phyloP scores from a whole-genome alignment of 495 filamentous ascomycete genomes.

The Lophium mytilinum region DNA sequence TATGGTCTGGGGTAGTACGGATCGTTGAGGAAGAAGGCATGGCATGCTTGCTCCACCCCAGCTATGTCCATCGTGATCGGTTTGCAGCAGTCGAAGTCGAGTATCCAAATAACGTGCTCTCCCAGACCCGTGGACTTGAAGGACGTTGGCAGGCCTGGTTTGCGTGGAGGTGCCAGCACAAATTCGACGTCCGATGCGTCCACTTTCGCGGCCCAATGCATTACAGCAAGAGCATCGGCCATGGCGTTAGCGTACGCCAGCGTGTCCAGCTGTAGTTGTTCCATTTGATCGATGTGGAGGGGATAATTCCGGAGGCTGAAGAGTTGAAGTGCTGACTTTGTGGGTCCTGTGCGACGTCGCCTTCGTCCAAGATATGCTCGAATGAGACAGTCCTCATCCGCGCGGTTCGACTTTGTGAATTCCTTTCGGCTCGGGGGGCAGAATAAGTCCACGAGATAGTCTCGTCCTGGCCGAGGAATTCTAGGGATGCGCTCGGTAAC shows the following conservation, averaged over 20 bases:
- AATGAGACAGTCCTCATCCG: slow-evolving; percentile 23
- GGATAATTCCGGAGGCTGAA: slow-evolving; percentile 25
- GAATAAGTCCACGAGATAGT: slow-evolving; percentile 18
- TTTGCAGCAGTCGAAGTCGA: slow-evolving; percentile 27
- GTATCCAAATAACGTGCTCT: slow-evolving; percentile 24
- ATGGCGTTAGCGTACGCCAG: slow-evolving; percentile 9
- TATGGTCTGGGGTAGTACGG: slow-evolving; percentile 24
- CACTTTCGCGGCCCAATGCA: slow-evolving; percentile 24
- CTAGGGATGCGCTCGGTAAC: slow-evolving; percentile 19
- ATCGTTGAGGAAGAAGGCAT: slow-evolving; percentile 26
- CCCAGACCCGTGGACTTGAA: slow-evolving; percentile 7
- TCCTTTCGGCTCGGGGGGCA: slow-evolving; percentile 5
- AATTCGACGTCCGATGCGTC: slow-evolving; percentile 31
- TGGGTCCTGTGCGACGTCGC: slow-evolving; percentile 1
- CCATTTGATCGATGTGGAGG: slow-evolving; percentile 23
- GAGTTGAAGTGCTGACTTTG: slow-evolving; percentile 9
- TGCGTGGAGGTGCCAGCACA: slow-evolving; percentile 22
- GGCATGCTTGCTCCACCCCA: slow-evolving; percentile 18
- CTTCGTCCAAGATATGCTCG: slow-evolving; percentile 24
- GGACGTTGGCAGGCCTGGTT: background rate
- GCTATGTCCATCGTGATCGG: slow-evolving; percentile 16
- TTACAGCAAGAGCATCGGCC: slow-evolving; percentile 27
- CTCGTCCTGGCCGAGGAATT: slow-evolving; percentile 3
- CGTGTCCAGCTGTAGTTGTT: slow-evolving; percentile 11
- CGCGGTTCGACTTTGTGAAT: slow-evolving; percentile 1